phyloP scores from a whole-genome alignment of 2,329 filamentous ascomycete genomes.

The Aschersonia sp. region DNA sequence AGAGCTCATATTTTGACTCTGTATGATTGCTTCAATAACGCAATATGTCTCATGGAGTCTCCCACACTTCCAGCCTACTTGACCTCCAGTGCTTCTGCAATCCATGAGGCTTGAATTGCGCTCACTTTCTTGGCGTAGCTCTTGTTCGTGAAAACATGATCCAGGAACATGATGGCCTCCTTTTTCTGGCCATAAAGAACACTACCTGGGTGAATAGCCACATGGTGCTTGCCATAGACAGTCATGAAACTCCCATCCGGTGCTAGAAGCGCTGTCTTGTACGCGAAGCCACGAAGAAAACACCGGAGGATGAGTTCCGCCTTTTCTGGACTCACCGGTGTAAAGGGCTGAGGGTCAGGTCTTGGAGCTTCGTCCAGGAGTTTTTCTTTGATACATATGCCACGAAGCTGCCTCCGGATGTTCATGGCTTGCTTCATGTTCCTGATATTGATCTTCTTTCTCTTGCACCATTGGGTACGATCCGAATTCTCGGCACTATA shows the following conservation, averaged over 20 bases:
- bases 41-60: no score
- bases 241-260: constrained; percentile 48
- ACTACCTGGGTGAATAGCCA: constrained; percentile 48
- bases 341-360: constrained; percentile 40
- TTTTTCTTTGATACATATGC: constrained; percentile 36
- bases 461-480: constrained; percentile 41
- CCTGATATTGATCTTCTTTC: constrained; percentile 39
- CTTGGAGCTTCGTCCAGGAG: constrained; percentile 30
- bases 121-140: constrained; percentile 55
- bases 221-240: constrained; percentile 41
- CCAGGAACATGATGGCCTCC: constrained; percentile 54
- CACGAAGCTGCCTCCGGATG: constrained; percentile 46
- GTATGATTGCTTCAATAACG: no score
- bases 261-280: constrained; percentile 44
- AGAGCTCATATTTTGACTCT: no score
- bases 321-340: constrained; percentile 36
- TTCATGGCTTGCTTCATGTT: constrained; percentile 49
- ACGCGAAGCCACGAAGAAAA: constrained; percentile 46
- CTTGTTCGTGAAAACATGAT: constrained; percentile 51
- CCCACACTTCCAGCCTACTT: not conserved
- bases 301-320: constrained; percentile 41
- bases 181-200: constrained; percentile 47
- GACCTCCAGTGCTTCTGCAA: constrained; percentile 31
- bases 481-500: constrained; percentile 42
- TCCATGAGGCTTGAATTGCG: constrained; percentile 44